These are phyloP conservation scores for Fusarium veterinarium DNA, from an alignment of 2,329 filamentous ascomycete genomes.

Conservation along the genomic window DNA sequence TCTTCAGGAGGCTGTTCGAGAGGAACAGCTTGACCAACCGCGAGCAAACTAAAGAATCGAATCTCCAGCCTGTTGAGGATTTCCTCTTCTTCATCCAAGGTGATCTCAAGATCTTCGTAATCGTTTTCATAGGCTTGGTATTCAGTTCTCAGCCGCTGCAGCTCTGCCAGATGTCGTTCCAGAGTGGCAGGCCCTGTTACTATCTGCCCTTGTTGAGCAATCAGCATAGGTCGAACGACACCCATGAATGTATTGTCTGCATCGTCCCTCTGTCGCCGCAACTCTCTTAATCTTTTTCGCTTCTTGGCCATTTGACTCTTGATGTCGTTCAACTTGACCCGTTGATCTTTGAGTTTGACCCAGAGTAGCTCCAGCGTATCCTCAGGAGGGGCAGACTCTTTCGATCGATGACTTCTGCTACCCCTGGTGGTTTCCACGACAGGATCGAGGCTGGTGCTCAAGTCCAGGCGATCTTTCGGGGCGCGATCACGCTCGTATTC, in stretches of 20 bases:
- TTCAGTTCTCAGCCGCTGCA: conserved; percentile 53
- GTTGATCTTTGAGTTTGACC: conserved; percentile 51
- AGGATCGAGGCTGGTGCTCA: conserved; percentile 9
- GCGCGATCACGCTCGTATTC: conserved; percentile 46
- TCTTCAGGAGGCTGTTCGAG: conserved; percentile 11
- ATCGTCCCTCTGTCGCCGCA: conserved; percentile 50
- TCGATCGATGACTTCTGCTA: conserved; percentile 18
- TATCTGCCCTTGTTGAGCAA: conserved; percentile 41
- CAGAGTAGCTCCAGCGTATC: conserved; percentile 51
- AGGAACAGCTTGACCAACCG: conserved; percentile 42
- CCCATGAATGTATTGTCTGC: conserved; percentile 57
- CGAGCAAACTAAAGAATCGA: conserved; percentile 53
- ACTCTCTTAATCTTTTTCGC: conserved; percentile 47
- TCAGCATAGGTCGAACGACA: conserved; percentile 52
- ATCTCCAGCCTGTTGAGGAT: conserved; percentile 52
- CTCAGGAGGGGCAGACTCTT: conserved; percentile 41
- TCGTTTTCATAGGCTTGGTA: conserved; percentile 52
- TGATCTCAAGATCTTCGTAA: conserved; percentile 52
- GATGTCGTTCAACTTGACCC: conserved; percentile 45
- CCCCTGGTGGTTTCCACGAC: conserved; percentile 18
- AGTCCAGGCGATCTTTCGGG: conserved; percentile 31
- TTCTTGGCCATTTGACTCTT: conserved; percentile 49
- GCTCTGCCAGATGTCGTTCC: conserved; percentile 47
- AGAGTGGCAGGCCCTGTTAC: conserved; percentile 41
- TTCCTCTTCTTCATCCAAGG: conserved; percentile 52